These are phyloP conservation scores for Trichoderma erinaceum DNA, from an alignment of 495 filamentous ascomycete genomes.

Conservation along the genomic window DNA sequence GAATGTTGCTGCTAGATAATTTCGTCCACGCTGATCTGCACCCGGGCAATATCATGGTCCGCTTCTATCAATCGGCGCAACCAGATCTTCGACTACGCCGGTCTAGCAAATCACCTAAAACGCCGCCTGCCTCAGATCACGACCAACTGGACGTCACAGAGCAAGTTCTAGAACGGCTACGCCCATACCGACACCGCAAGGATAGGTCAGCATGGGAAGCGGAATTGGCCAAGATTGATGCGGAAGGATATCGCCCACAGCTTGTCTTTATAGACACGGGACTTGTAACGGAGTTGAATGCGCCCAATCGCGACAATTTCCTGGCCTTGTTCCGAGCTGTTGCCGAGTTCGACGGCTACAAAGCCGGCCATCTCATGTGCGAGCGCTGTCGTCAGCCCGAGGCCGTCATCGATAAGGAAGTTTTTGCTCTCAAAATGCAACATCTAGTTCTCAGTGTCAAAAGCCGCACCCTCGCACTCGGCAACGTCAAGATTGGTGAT, in stretches of 20 bases:
- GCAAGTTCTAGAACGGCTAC: slow-evolving; percentile 69
- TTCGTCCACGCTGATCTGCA: slow-evolving; percentile 98
- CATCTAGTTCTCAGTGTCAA: slow-evolving; percentile 89
- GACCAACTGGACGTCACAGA: slow-evolving; percentile 76
- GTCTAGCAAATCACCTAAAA: slow-evolving; percentile 34
- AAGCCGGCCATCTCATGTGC: slow-evolving; percentile 92
- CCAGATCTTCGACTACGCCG: slow-evolving; percentile 52
- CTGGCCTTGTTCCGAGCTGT: slow-evolving; percentile 93
- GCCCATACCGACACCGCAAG: slow-evolving; percentile 59
- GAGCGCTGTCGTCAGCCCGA: slow-evolving; percentile 88
- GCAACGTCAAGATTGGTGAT: slow-evolving; percentile 94
- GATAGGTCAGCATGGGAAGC: slow-evolving; percentile 56
- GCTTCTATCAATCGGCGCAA: slow-evolving; percentile 82
- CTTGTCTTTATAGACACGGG: slow-evolving; percentile 97
- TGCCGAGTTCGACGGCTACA: slow-evolving; percentile 95
- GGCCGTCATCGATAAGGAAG: slow-evolving; percentile 76
- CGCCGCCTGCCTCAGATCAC: slow-evolving; percentile 18
- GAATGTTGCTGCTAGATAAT: slow-evolving; percentile 96
- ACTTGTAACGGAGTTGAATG: slow-evolving; percentile 89
- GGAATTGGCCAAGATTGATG: slow-evolving; percentile 71
- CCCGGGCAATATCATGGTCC: slow-evolving; percentile 99
- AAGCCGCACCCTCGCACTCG: slow-evolving; percentile 80
- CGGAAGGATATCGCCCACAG: slow-evolving; percentile 87
- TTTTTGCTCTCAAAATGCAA: slow-evolving; percentile 95
- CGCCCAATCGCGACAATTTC: slow-evolving; percentile 81